Conservation (phyloP, 805 yeast species). For the Diddensiella santjacobensis region DNA sequence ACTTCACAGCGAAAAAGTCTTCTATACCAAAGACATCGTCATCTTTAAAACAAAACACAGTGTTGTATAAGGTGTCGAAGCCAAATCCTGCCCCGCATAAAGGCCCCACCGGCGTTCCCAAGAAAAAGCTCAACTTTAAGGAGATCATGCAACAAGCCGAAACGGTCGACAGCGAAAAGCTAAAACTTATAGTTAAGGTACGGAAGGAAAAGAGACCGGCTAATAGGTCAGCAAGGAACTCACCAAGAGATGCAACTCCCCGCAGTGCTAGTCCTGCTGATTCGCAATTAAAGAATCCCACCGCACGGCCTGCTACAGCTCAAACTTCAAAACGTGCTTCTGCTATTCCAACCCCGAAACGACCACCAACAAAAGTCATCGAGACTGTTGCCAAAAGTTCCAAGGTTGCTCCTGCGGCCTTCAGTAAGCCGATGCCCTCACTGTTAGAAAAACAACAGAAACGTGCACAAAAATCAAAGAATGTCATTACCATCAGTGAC, state of each 20-base stretch:
- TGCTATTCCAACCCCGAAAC: slow-evolving; percentile 5
- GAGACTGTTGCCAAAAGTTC: not conserved
- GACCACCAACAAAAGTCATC: not conserved
- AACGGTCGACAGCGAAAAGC: slow-evolving; percentile 48
- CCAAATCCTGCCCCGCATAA: not conserved
- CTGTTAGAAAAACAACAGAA: slow-evolving; percentile 45
- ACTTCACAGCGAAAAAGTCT: slow-evolving; percentile 10
- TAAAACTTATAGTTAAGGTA: slow-evolving; percentile 41
- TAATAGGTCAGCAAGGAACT: not conserved
- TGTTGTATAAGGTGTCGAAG: not conserved
- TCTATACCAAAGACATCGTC: slow-evolving; percentile 3
- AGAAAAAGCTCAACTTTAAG: slow-evolving; percentile 50
- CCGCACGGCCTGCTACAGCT: not conserved
- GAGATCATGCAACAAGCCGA: slow-evolving; percentile 70
- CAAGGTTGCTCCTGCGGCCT: slow-evolving; percentile 46
- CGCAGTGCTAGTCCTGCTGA: slow-evolving; percentile 4
- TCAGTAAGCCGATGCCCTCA: slow-evolving; percentile 33
- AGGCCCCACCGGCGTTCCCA: slow-evolving; percentile 12
- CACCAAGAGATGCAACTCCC: not conserved
- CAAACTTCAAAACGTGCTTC: not conserved
- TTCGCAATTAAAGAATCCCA: not conserved
- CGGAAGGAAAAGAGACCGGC: slow-evolving; percentile 37
- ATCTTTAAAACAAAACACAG: slow-evolving; percentile 4
- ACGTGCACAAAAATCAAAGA: slow-evolving; percentile 14
- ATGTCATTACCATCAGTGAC: slow-evolving; percentile 17